A percentile compares a stretch with the other conserved stretches of the same genome.
Conservation (phyloP, 2,329 filamentous ascomycete species). For the Ascochyta fabae region DNA sequence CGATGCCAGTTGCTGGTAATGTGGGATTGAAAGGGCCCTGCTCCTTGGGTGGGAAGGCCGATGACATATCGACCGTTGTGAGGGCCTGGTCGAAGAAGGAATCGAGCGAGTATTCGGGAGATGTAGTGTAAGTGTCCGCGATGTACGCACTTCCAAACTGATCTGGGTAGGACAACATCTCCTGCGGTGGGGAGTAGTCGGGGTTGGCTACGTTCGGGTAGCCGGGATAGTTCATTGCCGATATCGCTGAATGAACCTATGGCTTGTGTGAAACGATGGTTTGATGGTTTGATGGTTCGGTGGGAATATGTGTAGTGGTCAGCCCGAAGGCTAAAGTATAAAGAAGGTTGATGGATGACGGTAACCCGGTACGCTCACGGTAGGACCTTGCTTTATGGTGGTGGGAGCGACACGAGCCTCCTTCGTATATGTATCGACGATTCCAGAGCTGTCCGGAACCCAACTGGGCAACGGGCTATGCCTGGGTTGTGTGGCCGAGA, state of each 20-base stretch:
- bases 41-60: conserved; percentile 24
- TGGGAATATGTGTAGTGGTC: conserved; percentile 16
- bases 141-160: conserved; percentile 36
- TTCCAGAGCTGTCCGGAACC: conserved; percentile 27
- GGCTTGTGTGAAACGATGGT: conserved; percentile 3
- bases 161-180: conserved; percentile 31
- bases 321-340: conserved; percentile 11
- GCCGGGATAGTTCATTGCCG: conserved; percentile 33
- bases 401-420: conserved; percentile 20
- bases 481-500: conserved; percentile 24
- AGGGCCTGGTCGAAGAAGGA: conserved; percentile 40
- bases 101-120: conserved; percentile 34
- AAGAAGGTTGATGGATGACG: not conserved
- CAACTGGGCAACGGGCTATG: conserved; percentile 22
- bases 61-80: conserved; percentile 30
- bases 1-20: conserved; percentile 22
- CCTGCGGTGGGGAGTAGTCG: conserved; percentile 34
- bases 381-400: conserved; percentile 17
- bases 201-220: conserved; percentile 33
- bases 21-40: conserved; percentile 23
- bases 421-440: conserved; percentile 32
- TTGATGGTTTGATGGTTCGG: conserved; percentile 10
- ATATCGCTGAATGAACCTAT: conserved; percentile 1
- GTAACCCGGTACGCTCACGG: not conserved
- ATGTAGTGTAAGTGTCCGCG: conserved; percentile 29